Percentiles rank a stretch among this genome's conserved stretches.
phyloP scores from a whole-genome alignment of 225 moss, liverwort and hornwort genomes.

The Thuidium tamariscinum region DNA sequence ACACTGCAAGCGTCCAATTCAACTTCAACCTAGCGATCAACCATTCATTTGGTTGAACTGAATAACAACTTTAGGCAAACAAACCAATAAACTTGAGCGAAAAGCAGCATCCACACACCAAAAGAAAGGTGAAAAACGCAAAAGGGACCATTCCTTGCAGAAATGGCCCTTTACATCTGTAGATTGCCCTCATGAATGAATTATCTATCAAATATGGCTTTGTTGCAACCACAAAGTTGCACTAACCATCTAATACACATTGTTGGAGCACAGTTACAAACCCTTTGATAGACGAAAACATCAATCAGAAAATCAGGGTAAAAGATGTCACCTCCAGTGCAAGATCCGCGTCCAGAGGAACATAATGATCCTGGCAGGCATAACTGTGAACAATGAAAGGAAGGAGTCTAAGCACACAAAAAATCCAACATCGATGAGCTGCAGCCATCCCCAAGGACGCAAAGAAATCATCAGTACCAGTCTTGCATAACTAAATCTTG shows the following conservation, averaged over 20 bases:
- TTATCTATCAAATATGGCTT: neutral
- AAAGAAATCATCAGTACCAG: slow-evolving; percentile 2
- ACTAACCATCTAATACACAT: neutral
- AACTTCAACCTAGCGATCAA: neutral
- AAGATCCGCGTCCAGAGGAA: slow-evolving; percentile 67
- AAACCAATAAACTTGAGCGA: neutral
- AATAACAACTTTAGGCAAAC: neutral
- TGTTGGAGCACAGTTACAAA: neutral
- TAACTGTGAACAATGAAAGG: slow-evolving; percentile 84
- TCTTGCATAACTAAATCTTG: neutral
- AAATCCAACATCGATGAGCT: slow-evolving; percentile 99
- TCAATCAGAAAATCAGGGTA: neutral
- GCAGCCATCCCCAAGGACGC: slow-evolving; percentile 35
- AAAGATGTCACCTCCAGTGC: slow-evolving; percentile 53
- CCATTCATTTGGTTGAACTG: neutral
- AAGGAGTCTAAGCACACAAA: slow-evolving; percentile 98
- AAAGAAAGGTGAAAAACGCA: neutral
- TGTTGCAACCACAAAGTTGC: neutral
- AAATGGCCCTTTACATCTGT: neutral
- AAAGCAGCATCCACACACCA: neutral
- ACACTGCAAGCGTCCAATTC: neutral
- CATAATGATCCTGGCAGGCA: slow-evolving; percentile 90
- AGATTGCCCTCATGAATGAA: neutral
- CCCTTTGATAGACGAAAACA: neutral
- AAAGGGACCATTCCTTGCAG: neutral